Conservation (phyloP, 129 eudicot species). For the carrot (Daucus carota) region DNA sequence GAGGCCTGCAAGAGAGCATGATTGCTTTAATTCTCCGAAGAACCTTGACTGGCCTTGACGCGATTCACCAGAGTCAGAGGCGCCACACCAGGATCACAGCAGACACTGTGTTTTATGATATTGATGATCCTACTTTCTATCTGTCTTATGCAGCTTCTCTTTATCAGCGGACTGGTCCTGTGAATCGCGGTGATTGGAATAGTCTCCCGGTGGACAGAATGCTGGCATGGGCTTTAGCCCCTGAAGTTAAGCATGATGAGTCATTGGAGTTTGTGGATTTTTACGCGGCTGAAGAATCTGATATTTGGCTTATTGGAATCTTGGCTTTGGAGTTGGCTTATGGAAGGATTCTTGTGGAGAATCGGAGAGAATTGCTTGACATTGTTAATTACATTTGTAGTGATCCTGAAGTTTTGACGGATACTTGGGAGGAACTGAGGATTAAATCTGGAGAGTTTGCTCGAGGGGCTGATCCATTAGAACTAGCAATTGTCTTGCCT, state of each 20-base stretch:
- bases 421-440: constrained; percentile 3
- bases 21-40: neutral
- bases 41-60: neutral
- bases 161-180: neutral
- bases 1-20: neutral
- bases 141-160: neutral
- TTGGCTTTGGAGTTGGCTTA: constrained; percentile 2
- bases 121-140: neutral
- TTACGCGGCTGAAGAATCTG: neutral
- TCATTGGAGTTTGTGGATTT: neutral
- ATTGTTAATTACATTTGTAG: neutral
- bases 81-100: neutral
- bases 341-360: neutral
- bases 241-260: constrained; percentile 1
- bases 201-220: neutral
- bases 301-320: constrained; percentile 7
- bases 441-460: neutral
- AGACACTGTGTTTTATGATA: neutral
- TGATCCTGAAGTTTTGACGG: neutral
- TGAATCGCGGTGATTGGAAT: neutral
- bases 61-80: neutral
- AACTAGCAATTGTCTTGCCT: neutral
- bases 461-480: neutral
- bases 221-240: constrained; percentile 8
- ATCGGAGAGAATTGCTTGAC: constrained; percentile 2